Base-by-base conservation (phyloP, 306 rosid species). In the Quillaja saponaria region DNA sequence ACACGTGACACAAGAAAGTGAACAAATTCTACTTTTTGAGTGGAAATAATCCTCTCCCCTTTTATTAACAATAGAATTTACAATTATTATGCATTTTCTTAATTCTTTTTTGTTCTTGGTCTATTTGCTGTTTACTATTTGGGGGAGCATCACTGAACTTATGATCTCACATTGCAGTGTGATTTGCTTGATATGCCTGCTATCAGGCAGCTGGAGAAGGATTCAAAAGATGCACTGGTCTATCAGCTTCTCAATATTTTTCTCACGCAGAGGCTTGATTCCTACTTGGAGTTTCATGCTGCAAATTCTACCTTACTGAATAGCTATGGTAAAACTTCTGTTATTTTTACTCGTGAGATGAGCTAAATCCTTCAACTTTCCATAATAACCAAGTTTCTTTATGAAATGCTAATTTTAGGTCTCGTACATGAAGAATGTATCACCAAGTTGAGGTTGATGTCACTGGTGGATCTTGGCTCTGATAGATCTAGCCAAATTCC, bases 401-500 rank as follows among this genome's bases (percentile, higher is more conserved):
- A 41, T 41, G 54, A 35, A 62, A 72, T 62, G 33, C 20, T 67
- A 38, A n/a, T 31, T 68, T 39, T 52, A 94, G 97, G 87, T 50
- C 96, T 94, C 58, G 84, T 83, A 54, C 97, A 85, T 58, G 96
- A 87, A 78, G 99, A 94, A 58, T 87, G 96, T 58, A 69, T 83
- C 31, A 20, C 85, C 20, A 94, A 87, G 75, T 89, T 94, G 96
- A 80, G 90, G 72, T 67, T 87, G 82, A 71, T 89, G 74, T 87
- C 99, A 10, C 66, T 89, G 87, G 76, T 89, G 73, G 97, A 89
- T 80, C 95, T 94, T 74, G 87, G 87, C 61, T 78, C 90, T 58
- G 70, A 74, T 58, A 91, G 59, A 68, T 78, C 85, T 65, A 81
- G 91, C 46, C 86, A 49, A 75, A 84, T 94, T 78, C 85, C 91